Conservation (phyloP, 805 yeast species). For the Suhomyces xylopsoci region DNA sequence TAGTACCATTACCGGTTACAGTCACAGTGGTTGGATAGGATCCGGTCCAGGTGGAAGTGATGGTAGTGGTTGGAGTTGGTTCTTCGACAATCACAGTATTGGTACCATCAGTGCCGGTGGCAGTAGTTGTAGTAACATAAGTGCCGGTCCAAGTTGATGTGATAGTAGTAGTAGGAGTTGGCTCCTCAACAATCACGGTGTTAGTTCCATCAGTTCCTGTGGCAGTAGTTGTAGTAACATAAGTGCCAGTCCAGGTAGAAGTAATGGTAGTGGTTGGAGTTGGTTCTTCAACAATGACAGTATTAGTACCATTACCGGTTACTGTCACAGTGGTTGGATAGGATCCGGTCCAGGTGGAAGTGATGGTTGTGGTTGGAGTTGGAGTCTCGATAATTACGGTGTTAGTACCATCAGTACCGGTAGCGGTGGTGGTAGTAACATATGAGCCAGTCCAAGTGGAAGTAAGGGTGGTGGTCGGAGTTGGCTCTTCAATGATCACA, state of each 20-base stretch:
- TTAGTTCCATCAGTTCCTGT: conserved; percentile 3
- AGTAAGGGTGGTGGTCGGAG: conserved; percentile 8
- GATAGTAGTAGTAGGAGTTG: conserved; percentile 8
- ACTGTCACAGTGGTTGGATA: not conserved
- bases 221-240: conserved; percentile 7
- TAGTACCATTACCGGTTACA: conserved; percentile 7
- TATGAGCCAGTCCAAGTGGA: conserved; percentile 7
- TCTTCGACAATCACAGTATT: conserved; percentile 11
- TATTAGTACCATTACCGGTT: not conserved
- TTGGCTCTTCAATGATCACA: conserved; percentile 13
- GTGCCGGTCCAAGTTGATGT: conserved; percentile 9
- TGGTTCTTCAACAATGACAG: conserved; percentile 13
- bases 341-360: not conserved
- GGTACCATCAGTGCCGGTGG: conserved; percentile 7
- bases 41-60: conserved; percentile 9
- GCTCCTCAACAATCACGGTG: conserved; percentile 13
- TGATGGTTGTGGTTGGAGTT: not conserved
- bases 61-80: conserved; percentile 12
- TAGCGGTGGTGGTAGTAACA: conserved; percentile 6
- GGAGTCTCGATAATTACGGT: not conserved
- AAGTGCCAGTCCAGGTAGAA: conserved; percentile 13
- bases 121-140: conserved; percentile 2
- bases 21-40: conserved; percentile 4
- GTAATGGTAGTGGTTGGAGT: conserved; percentile 15
- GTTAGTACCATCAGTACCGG: conserved; percentile 9